These are phyloP conservation scores for Scheffersomyces quercinus DNA, from an alignment of 1,139 yeast species.

Conservation along the genomic window DNA sequence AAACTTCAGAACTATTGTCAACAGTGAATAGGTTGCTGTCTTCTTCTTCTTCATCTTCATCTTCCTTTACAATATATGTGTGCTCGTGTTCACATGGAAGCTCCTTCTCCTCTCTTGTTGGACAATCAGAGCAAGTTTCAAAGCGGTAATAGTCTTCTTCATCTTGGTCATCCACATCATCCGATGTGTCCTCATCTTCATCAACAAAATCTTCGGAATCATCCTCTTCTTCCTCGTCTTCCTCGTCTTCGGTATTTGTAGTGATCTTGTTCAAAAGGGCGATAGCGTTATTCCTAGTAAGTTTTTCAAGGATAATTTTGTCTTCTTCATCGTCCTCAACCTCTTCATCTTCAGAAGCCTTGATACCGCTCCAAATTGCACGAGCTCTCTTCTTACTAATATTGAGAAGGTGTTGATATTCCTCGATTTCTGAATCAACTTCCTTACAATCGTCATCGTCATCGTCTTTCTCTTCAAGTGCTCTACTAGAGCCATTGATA, in stretches of 20 bases:
- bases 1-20: no score
- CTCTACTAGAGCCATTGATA: slow-evolving; percentile 2
- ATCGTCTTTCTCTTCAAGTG: slow-evolving; percentile 6
- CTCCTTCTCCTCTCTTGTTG: no score
- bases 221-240: neutral
- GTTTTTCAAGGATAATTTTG: neutral
- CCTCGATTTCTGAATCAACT: slow-evolving; percentile 2
- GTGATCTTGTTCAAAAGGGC: neutral
- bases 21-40: no score
- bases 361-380: neutral
- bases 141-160: no score
- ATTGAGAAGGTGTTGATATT: neutral
- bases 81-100: no score
- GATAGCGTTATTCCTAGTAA: neutral
- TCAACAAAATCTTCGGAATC: slow-evolving; percentile 5
- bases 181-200: slow-evolving; percentile 1
- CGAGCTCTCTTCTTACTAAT: neutral
- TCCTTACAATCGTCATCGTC: slow-evolving; percentile 1
- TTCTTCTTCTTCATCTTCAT: no score
- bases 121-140: no score
- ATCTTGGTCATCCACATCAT: neutral
- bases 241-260: neutral
- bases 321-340: slow-evolving; percentile 3
- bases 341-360: neutral
- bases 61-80: no score